Conservation (phyloP, 768 basidiomycete genomes). For the Psilocybe subaeruginosa region DNA sequence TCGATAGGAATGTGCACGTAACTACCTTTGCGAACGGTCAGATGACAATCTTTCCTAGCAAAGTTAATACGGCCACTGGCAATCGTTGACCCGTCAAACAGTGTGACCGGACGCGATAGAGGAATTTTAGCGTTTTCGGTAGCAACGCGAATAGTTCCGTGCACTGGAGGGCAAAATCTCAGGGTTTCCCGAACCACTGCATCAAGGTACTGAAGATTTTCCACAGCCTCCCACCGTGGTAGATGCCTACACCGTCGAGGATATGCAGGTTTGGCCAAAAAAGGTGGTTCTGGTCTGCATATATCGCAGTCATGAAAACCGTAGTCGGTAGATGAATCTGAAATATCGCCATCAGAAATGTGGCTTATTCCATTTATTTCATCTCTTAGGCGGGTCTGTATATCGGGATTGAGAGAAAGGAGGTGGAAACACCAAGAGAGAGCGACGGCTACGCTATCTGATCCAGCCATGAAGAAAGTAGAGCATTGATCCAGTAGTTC, state of each 20-base stretch:
- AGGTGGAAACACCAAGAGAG: conserved; percentile 61
- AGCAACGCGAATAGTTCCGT: conserved; percentile 60
- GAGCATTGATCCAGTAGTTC: conserved; percentile 67
- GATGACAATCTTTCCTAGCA: conserved; percentile 27
- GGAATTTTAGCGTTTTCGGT: conserved; percentile 57
- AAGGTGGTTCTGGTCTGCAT: conserved; percentile 13
- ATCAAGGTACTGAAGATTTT: conserved; percentile 55
- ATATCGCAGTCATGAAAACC: conserved; percentile 26
- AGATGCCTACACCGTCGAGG: conserved; percentile 19
- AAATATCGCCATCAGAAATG: conserved; percentile 19
- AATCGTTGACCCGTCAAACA: conserved; percentile 41
- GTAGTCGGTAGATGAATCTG: conserved; percentile 26
- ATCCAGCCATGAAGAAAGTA: conserved; percentile 68
- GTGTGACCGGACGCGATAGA: conserved; percentile 44
- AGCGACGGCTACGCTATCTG: conserved; percentile 60
- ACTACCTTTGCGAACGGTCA: conserved; percentile 55
- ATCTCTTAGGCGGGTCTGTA: conserved; percentile 58
- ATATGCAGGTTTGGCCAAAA: conserved; percentile 2
- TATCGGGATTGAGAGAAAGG: conserved; percentile 53
- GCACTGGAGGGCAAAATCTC: conserved; percentile 57
- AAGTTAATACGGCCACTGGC: conserved; percentile 5
- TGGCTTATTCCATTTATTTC: conserved; percentile 39
- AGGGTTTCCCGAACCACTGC: conserved; percentile 60
- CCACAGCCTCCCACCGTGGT: conserved; percentile 35
- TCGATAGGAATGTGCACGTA: conserved; percentile 63